Evolutionary conservation across 2,329 filamentous ascomycete genomes (phyloP).

Genomic region (Cordyceps tenuipes): DNA sequence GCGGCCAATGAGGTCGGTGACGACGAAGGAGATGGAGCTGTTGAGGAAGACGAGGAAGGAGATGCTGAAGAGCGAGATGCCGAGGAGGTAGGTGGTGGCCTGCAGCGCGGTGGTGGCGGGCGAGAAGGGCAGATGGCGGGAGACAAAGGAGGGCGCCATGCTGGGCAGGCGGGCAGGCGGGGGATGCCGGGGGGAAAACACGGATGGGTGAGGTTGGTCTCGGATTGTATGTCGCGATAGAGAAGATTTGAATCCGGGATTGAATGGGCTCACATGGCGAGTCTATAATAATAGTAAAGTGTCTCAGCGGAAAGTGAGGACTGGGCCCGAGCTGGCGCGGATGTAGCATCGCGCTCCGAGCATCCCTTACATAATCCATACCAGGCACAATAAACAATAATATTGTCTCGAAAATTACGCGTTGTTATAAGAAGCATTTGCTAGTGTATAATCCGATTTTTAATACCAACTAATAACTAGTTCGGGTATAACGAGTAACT

Average conservation of each 20-base stretch:
- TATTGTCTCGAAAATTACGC: background rate
- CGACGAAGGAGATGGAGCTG: slow-evolving; percentile 73
- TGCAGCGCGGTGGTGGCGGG: slow-evolving; percentile 51
- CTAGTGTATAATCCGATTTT: background rate
- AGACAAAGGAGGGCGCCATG: slow-evolving; percentile 27
- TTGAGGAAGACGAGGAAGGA: slow-evolving; percentile 87
- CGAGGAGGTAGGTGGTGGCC: slow-evolving; percentile 68
- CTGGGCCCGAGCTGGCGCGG: slow-evolving; percentile 6
- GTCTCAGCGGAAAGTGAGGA: background rate
- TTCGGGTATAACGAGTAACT: too few species aligned
- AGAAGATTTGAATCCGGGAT: background rate
- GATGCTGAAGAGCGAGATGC: slow-evolving; percentile 79
- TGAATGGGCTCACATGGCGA: slow-evolving; percentile 4
- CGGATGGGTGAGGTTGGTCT: too few species aligned
- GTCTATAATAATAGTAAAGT: background rate
- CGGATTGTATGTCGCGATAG: background rate
- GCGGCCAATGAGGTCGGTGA: slow-evolving; percentile 72
- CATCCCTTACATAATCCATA: slow-evolving; percentile 10
- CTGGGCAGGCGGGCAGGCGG: slow-evolving; percentile 6
- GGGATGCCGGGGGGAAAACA: too few species aligned
- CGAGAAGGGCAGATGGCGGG: slow-evolving; percentile 49
- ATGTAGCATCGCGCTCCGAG: slow-evolving; percentile 12
- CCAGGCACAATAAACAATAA: background rate
- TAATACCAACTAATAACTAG: too few species aligned
- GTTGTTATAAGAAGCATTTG: background rate